Conservation (phyloP, 2,329 filamentous ascomycete species). For the Zymoseptoria pseudotritici region DNA sequence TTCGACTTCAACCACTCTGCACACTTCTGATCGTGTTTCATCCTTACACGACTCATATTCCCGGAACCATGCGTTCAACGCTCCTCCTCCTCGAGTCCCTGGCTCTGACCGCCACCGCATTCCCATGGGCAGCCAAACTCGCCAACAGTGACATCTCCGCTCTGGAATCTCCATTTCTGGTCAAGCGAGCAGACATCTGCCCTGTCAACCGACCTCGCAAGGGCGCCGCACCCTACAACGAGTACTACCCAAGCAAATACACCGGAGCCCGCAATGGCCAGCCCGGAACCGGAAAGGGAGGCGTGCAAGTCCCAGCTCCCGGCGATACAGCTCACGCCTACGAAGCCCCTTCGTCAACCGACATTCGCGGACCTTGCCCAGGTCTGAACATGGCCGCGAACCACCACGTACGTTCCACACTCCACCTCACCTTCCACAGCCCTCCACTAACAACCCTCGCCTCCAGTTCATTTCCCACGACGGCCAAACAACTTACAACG, state of each 20-base stretch:
- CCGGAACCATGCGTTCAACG: background rate
- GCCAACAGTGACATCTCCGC: background rate
- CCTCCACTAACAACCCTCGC: background rate
- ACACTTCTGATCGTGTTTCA: background rate
- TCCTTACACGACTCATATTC: background rate
- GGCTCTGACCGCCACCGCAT: background rate
- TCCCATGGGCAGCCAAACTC: background rate
- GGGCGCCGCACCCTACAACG: slow-evolving; percentile 4
- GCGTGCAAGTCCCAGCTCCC: slow-evolving; percentile 35
- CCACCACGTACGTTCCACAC: background rate
- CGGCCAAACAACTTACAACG: slow-evolving; percentile 33
- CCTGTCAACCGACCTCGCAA: background rate
- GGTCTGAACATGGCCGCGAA: slow-evolving; percentile 30
- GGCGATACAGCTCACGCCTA: slow-evolving; percentile 32
- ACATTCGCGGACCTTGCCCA: slow-evolving; percentile 27
- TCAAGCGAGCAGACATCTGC: background rate
- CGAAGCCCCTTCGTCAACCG: slow-evolving; percentile 26
- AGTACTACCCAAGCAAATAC: slow-evolving; percentile 3
- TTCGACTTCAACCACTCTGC: background rate
- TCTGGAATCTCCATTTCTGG: background rate
- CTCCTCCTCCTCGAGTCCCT: background rate
- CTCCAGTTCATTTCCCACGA: slow-evolving; percentile 32
- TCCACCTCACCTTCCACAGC: slow-evolving; percentile 10
- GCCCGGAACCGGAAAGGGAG: slow-evolving; percentile 34
- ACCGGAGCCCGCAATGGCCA: slow-evolving; percentile 8